Base-by-base conservation (phyloP, 2,329 filamentous ascomycete species). In the Arachnomyces sp. region DNA sequence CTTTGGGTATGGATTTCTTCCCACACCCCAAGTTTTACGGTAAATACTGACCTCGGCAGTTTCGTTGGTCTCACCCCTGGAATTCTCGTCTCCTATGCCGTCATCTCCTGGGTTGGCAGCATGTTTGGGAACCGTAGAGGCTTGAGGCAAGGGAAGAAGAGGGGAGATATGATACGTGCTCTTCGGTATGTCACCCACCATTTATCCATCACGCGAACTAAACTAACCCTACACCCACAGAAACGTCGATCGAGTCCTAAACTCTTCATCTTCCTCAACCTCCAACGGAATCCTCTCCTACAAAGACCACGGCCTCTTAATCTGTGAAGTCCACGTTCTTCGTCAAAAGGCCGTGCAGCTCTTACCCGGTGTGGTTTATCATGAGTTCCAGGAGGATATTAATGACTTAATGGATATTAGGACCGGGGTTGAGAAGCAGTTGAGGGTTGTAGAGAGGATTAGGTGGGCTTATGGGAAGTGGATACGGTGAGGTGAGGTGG, bases 1-100 rank as follows among this genome's bases (percentile, higher is more conserved):
- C 16, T 98, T 98, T 66, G 92, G 74, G 64, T 72, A 59, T 39
- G 59, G 52, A 12, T 15, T 30, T 4, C 31, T 36, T 13, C 7
- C 30, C n/a, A n/a, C n/a, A n/a, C n/a, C n/a, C n/a, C n/a, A n/a
- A n/a, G n/a, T n/a, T n/a, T n/a, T n/a, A n/a, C n/a, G 15, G 30
- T 40, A 17, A 15, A 42, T 35, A 31, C 43, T 55, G 25, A 57
- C 37, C 32, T 16, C 16, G 14, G 29, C 43, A 73, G 87, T n/a
- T 95, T 98, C 56, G 82, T 98, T 29, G 89, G 89, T 4, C 71
- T 98, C 17, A 96, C 92, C 0, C 92, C 92, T 0, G 90, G 92
- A 9, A 75, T 96, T n/a, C 69, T 98, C 21, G 86, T 96, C 29
- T 84, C 82, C 2, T 78, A 90, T 46, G 81, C 79, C n/a, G 65